Percentiles rank a stretch among this genome's conserved stretches.
phyloP scores from a whole-genome alignment of 2,329 filamentous ascomycete species.

The Periconia digitata region DNA sequence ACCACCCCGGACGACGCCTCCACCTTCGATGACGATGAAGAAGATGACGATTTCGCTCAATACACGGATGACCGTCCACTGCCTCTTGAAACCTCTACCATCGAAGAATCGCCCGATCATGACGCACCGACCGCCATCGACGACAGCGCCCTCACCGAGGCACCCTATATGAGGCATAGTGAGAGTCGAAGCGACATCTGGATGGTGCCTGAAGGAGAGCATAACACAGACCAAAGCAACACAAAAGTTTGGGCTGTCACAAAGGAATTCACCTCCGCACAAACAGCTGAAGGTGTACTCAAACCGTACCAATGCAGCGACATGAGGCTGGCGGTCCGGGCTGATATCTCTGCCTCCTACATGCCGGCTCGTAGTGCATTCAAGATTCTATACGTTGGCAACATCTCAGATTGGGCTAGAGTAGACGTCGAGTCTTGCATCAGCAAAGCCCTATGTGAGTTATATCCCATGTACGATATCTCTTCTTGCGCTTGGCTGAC shows the following conservation, averaged over 20 bases:
- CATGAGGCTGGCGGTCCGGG: slow-evolving; percentile 31
- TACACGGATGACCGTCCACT: slow-evolving; percentile 22
- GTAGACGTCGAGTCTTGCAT: slow-evolving; percentile 32
- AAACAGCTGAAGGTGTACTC: slow-evolving; percentile 18
- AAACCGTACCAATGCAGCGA: slow-evolving; percentile 27
- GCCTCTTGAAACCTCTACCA: slow-evolving; percentile 3
- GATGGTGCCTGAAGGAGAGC: slow-evolving; percentile 31
- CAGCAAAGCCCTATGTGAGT: slow-evolving; percentile 32
- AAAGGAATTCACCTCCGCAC: slow-evolving; percentile 17
- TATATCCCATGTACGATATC: too few relatives aligned
- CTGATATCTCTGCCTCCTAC: slow-evolving; percentile 26
- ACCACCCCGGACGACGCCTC: slow-evolving; percentile 39
- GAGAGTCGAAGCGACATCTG: slow-evolving; percentile 20
- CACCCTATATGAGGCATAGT: slow-evolving; percentile 25
- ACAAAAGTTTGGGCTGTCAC: slow-evolving; percentile 24
- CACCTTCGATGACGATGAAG: slow-evolving; percentile 32
- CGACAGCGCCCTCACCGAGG: slow-evolving; percentile 35
- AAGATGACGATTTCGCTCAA: slow-evolving; percentile 24
- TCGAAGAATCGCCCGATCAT: slow-evolving; percentile 20
- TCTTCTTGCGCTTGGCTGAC: too few relatives aligned
- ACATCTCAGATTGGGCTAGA: slow-evolving; percentile 32
- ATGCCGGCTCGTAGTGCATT: slow-evolving; percentile 31
- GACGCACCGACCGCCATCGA: slow-evolving; percentile 13
- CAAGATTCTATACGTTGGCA: slow-evolving; percentile 37
- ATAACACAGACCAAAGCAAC: slow-evolving; percentile 10